Percentiles rank a stretch among this genome's conserved stretches.
These are phyloP conservation scores for Claviceps cyperi DNA, from an alignment of 2,329 filamentous ascomycete genomes.

Conservation along the genomic window DNA sequence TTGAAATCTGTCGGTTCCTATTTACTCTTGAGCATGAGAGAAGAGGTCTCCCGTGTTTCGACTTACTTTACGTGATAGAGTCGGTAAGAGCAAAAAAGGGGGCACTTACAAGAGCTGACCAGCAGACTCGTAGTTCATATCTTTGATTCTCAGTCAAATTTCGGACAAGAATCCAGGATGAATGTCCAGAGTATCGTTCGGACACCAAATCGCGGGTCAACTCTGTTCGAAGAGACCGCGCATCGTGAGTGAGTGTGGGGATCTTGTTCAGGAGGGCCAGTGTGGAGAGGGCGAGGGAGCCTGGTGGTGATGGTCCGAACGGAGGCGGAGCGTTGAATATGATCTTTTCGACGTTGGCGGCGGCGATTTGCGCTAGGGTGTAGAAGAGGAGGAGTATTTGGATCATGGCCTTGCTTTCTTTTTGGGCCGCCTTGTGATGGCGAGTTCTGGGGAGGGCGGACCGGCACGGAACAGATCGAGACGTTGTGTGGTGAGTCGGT, in stretches of 20 bases:
- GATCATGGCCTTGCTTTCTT: neutral
- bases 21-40: neutral
- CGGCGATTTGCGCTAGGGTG: conserved; percentile 6
- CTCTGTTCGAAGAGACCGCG: conserved; percentile 42
- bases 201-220: conserved; percentile 49
- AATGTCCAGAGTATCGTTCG: conserved; percentile 32
- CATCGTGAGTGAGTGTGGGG: conserved; percentile 44
- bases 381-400: neutral
- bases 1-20: conserved; percentile 79
- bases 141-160: conserved; percentile 54
- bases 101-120: conserved; percentile 70
- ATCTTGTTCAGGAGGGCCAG: conserved; percentile 43
- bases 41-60: neutral
- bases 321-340: conserved; percentile 65
- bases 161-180: conserved; percentile 69
- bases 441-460: neutral
- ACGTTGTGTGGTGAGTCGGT: neutral
- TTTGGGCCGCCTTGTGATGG: neutral
- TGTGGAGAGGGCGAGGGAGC: conserved; percentile 10
- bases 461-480: neutral
- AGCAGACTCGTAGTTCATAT: conserved; percentile 88
- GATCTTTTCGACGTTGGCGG: conserved; percentile 77
- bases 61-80: neutral
- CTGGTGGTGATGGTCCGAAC: conserved; percentile 32
- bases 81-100: neutral